Base-by-base conservation (phyloP, 805 yeast genomes). In the Torulaspora franciscae region DNA sequence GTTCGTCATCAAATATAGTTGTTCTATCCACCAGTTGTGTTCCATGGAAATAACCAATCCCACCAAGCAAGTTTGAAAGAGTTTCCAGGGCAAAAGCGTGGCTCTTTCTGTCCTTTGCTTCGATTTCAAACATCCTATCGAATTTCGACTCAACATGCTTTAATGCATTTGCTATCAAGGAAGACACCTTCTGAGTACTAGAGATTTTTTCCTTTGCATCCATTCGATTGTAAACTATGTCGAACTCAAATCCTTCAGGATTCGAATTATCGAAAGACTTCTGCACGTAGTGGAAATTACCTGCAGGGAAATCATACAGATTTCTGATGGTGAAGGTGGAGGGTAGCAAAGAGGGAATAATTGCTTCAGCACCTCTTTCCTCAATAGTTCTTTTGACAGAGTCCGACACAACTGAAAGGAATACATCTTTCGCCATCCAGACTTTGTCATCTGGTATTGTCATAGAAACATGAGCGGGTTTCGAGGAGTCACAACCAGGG, bases 21-120 rank as follows among this genome's bases (percentile, higher is more conserved):
- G 73, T 72, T 53, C 95, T 71, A 61, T 90, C 96, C 19, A 93
- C 93, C 40, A 84, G 58, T 40, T 83, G 85, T 42, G 81, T 84
- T 27, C 99, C 98, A 57, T 85, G 73, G 57, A 85, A 85, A 65
- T 88, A 89, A 2, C 95, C 86, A 42, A 93, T 75, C 10, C 98
- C 98, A 15, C 97, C 99, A 45, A 86, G 61, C 35, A 93, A 70
- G 45, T 90, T 91, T 0, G 97, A 84, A 7, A 91, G 59, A 32
- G 88, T 70, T 54, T 86, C 90, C 55, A 85, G 73, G 1, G 89
- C 95, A 67, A 93, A 90, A 7, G 55, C 52, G 24, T 62, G 57
- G 55, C 81, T 72, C 45, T 66, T 55, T 37, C 62, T 61, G 35
- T 57, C 61, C 38, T 73, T 65, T 0, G 74, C 65, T 17, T 50